Percentiles rank a stretch among this genome's conserved stretches.
phyloP scores from a whole-genome alignment of 768 basidiomycete species.

The Boletus rufocinnamomeus region DNA sequence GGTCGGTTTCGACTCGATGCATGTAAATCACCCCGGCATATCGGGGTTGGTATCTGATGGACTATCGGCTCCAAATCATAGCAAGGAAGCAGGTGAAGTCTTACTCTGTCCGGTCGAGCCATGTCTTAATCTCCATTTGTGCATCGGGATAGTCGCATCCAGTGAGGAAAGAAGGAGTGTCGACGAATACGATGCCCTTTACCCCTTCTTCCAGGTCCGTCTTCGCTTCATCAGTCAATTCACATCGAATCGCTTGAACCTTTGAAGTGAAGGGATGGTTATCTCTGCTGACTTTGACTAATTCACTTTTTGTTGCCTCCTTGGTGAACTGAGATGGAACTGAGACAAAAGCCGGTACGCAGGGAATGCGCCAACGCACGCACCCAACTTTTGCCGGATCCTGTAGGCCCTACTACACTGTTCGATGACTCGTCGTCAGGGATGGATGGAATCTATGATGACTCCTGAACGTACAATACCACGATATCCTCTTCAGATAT shows the following conservation, averaged over 20 bases:
- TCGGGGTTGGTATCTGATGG: slow-evolving; percentile 7
- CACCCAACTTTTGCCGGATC: slow-evolving; percentile 26
- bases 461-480: slow-evolving; percentile 19
- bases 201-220: not conserved
- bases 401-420: slow-evolving; percentile 23
- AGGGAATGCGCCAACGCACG: not conserved
- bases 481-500: slow-evolving; percentile 23
- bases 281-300: slow-evolving; percentile 1
- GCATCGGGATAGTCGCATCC: slow-evolving; percentile 9
- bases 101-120: slow-evolving; percentile 5
- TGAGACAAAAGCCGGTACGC: not conserved
- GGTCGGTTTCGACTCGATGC: slow-evolving; percentile 22
- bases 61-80: not conserved
- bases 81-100: not conserved
- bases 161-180: slow-evolving; percentile 26
- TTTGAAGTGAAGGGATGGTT: slow-evolving; percentile 8
- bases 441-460: not conserved
- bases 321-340: slow-evolving; percentile 12
- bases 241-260: slow-evolving; percentile 18
- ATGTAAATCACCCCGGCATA: slow-evolving; percentile 20
- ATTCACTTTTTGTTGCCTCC: slow-evolving; percentile 7
- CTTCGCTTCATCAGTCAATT: slow-evolving; percentile 14
- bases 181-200: slow-evolving; percentile 21
- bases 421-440: not conserved
- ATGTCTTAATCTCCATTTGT: not conserved